Percentiles rank a stretch among this genome's conserved stretches.
Conservation (phyloP, 805 yeast genomes). For the Spathaspora girioi region DNA sequence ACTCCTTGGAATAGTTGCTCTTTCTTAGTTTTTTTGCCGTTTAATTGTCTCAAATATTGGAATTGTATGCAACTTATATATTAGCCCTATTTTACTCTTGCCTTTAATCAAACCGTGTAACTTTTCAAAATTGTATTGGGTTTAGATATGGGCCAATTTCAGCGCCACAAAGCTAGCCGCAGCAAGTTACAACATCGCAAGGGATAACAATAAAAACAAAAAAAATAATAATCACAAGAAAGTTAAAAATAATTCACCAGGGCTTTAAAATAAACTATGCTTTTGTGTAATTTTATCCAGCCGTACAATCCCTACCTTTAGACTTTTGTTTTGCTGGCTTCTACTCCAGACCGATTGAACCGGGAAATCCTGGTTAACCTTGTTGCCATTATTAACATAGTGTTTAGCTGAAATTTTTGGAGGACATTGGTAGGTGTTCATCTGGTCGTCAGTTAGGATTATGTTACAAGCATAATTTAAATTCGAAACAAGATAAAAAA, state of each 20-base stretch:
- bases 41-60: background rate
- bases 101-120: too few relatives aligned
- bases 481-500: background rate
- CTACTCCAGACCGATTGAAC: too few relatives aligned
- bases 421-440: background rate
- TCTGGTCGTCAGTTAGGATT: background rate
- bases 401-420: too few relatives aligned
- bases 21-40: background rate
- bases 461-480: background rate
- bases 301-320: background rate
- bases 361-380: too few relatives aligned
- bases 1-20: background rate
- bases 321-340: background rate
- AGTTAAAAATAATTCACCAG: background rate
- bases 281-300: background rate
- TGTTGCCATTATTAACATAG: too few relatives aligned
- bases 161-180: background rate
- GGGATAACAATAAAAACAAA: background rate
- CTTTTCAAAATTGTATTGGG: too few relatives aligned
- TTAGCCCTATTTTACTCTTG: too few relatives aligned
- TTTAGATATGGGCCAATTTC: background rate
- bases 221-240: background rate
- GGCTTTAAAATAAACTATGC: background rate
- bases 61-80: too few relatives aligned
- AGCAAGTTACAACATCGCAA: background rate